A percentile compares a stretch with the other conserved stretches of the same genome.
Evolutionary conservation across 2,329 filamentous ascomycete species (phyloP).

Genomic region (Geosmithia morbida): DNA sequence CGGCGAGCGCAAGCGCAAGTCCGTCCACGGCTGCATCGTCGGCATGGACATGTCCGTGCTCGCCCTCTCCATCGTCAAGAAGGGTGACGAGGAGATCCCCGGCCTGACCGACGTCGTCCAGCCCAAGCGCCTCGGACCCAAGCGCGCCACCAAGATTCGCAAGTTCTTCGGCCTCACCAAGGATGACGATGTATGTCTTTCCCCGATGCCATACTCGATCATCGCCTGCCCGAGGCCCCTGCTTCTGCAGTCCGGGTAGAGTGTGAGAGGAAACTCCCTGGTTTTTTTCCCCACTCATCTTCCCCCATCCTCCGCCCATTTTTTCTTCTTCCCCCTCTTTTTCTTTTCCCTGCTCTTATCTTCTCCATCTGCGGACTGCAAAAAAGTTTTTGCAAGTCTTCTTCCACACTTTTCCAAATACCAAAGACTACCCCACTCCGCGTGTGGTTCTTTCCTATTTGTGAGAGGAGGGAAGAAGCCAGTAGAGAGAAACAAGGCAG

Average conservation of each 20-base stretch:
- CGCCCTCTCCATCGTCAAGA: constrained; percentile 92
- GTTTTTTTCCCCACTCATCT: not conserved
- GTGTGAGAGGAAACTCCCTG: constrained; percentile 33
- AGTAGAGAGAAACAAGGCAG: not conserved
- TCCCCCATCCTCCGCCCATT: not conserved
- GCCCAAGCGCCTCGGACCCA: constrained; percentile 98
- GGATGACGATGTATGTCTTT: constrained; percentile 96
- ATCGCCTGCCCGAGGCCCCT: constrained; percentile 50
- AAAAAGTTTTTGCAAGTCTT: not conserved
- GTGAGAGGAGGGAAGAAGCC: constrained; percentile 5
- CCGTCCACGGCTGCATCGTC: constrained; percentile 97
- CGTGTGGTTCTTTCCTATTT: not conserved
- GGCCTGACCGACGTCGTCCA: constrained; percentile 95
- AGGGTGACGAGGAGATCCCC: constrained; percentile 87
- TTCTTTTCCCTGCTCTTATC: not conserved
- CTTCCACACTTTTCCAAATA: not conserved
- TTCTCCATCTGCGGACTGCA: constrained; percentile 1
- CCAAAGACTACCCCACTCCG: too few species aligned
- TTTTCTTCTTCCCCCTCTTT: constrained; percentile 2
- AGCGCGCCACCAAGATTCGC: constrained; percentile 99
- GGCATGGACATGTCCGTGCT: constrained; percentile 90
- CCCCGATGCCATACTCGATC: constrained; percentile 39
- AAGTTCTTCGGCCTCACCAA: constrained; percentile 99
- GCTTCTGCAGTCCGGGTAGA: constrained; percentile 37
- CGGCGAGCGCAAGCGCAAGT: constrained; percentile 99